Base-by-base conservation (phyloP, 2,329 filamentous ascomycete genomes). In the Botryosphaeria dothidea region DNA sequence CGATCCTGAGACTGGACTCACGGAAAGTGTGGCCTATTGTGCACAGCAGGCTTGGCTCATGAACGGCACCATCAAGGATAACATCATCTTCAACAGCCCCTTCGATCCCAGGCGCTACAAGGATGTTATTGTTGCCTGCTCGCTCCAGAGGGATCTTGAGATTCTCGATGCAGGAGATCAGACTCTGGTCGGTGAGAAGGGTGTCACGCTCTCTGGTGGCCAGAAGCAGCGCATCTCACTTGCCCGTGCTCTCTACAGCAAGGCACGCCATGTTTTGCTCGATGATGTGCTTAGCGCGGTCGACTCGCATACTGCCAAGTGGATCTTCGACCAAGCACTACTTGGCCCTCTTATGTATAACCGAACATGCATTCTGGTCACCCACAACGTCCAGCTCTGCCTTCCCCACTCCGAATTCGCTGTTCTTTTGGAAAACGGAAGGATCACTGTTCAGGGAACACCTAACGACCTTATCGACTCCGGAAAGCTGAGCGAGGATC, bases 171-270 rank as follows among this genome's bases (percentile, higher is more conserved):
- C 90, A 66, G 95, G 95, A 45, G 95, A 99, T 74, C 88, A 96
- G 77, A 98, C 95, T 0, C 81, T 97, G 23, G 95, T 99, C 34
- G 95, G 95, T 60, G 95, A 99, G 76, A 99, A 98, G 79, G 95
- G 95, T 36, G 97, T 99, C 67, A 94, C 94, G 17, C 86, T 99
- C 15, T 99, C 95, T 6, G 95, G 95, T 68, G 95, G 95, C 6
- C 95, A 99, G 79, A 98, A 98, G 79, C 95, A 99, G 78, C 90
- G 95, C 66, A 98, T 99, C 60, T 97, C 94, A 15, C 85, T 99
- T 49, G 95, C 95, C n/a, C 89, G 95, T 69, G 95, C 95, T 1
- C 85, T 99, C n/a, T 99, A 99, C 79, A 97, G 92, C 69, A 94
- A 92, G 77, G 96, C 93, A 5, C 90, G 90, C 62, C 94, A 98